Conservation (phyloP, 331 rosid species). For the Rosa hybrid region DNA sequence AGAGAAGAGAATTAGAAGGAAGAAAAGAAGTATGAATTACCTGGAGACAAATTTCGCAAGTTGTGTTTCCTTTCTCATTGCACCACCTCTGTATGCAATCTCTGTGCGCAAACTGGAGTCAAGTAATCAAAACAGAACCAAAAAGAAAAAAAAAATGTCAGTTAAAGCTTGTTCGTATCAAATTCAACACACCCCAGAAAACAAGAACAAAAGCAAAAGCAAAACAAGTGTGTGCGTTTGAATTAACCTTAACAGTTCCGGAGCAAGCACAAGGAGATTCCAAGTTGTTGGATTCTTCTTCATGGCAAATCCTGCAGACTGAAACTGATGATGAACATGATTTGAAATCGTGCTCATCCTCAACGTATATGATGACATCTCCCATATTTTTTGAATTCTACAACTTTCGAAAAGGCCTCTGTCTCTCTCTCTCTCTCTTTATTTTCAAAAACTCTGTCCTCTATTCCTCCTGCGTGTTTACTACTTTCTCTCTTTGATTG, state of each 20-base stretch:
- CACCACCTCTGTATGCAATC: conserved; percentile 99
- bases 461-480: background rate
- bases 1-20: background rate
- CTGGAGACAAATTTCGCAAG: conserved; percentile 97
- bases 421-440: background rate
- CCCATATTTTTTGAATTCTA: conserved; percentile 45
- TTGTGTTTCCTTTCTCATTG: conserved; percentile 80
- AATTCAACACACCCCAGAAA: background rate
- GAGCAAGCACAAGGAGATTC: conserved; percentile 99
- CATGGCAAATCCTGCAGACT: conserved; percentile 91
- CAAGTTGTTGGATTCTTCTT: conserved; percentile 64
- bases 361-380: conserved; percentile 60
- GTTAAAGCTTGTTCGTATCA: background rate
- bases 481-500: background rate
- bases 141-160: background rate
- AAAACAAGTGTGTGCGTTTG: conserved; percentile 11
- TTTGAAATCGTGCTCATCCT: conserved; percentile 42
- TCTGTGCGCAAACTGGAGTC: conserved; percentile 83
- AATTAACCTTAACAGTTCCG: conserved; percentile 86
- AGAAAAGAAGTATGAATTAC: conserved; percentile 36
- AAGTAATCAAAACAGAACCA: background rate
- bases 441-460: background rate
- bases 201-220: background rate
- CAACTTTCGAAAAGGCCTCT: background rate
- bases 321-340: conserved; percentile 26